Conservation (phyloP, 2,329 filamentous ascomycete genomes). For the Calonectria multiphialidica region DNA sequence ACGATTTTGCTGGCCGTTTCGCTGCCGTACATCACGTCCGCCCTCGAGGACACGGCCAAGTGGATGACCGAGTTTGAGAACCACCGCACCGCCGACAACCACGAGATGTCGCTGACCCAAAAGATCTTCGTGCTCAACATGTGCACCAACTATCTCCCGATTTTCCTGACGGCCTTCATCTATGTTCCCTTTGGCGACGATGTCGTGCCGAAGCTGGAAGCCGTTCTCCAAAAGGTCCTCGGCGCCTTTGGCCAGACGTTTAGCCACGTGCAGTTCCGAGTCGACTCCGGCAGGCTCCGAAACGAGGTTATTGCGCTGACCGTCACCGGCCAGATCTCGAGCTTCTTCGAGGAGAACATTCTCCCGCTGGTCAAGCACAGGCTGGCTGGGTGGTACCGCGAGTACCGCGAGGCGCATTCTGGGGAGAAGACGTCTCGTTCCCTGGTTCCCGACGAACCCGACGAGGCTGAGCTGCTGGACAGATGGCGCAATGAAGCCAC, state of each 20-base stretch:
- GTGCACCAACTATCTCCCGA: conserved; percentile 83
- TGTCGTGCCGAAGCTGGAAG: conserved; percentile 76
- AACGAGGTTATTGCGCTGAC: conserved; percentile 83
- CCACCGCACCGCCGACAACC: conserved; percentile 77
- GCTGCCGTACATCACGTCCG: conserved; percentile 73
- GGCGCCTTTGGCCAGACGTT: conserved; percentile 61
- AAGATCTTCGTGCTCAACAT: conserved; percentile 85
- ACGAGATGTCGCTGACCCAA: conserved; percentile 77
- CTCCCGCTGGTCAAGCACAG: conserved; percentile 76
- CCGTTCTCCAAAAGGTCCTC: conserved; percentile 65
- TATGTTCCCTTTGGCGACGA: conserved; percentile 80
- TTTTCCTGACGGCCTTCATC: conserved; percentile 82
- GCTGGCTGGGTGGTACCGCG: conserved; percentile 59
- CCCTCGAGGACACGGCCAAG: conserved; percentile 73
- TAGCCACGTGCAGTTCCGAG: conserved; percentile 67
- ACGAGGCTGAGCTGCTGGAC: conserved; percentile 73
- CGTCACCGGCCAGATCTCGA: conserved; percentile 78
- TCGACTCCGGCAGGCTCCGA: conserved; percentile 74
- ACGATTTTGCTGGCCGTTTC: conserved; percentile 77
- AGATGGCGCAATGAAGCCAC: conserved; percentile 76
- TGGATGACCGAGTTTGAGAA: conserved; percentile 79
- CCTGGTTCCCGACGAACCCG: conserved; percentile 66
- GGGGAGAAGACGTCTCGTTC: conserved; percentile 60
- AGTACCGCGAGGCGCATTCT: conserved; percentile 49
- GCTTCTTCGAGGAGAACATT: conserved; percentile 78